A percentile compares a stretch with the other conserved stretches of the same genome.
Conservation (phyloP, 2,329 filamentous ascomycete species). For the Chlorencoelia australis region DNA sequence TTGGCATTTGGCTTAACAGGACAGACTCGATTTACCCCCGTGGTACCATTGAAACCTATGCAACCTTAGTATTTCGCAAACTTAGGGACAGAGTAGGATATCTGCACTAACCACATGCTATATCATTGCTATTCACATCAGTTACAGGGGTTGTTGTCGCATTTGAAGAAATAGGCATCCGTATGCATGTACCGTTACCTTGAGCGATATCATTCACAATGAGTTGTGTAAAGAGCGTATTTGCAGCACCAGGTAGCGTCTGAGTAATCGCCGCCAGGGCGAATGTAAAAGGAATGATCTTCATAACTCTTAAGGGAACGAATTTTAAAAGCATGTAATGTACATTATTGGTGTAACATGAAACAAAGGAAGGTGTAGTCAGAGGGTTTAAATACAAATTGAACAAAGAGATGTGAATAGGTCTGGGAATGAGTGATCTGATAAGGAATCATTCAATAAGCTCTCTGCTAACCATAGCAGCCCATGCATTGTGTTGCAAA, state of each 20-base stretch:
- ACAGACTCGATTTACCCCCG: conserved; percentile 38
- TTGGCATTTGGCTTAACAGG: conserved; percentile 19
- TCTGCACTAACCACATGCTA: conserved; percentile 65
- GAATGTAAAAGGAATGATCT: conserved; percentile 4
- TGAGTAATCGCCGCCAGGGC: conserved; percentile 11
- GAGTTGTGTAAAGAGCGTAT: conserved; percentile 55
- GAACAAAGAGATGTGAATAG: too few relatives aligned
- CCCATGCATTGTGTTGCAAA: too few relatives aligned
- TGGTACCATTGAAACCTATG: conserved; percentile 37
- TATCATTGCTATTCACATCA: conserved; percentile 46
- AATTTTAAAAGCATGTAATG: too few relatives aligned
- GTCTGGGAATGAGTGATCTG: too few relatives aligned
- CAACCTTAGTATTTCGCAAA: background rate
- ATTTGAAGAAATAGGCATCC: conserved; percentile 46
- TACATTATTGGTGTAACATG: too few relatives aligned
- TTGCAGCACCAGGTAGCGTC: conserved; percentile 33
- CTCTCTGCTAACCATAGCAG: too few relatives aligned
- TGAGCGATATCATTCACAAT: conserved; percentile 52
- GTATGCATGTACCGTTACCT: conserved; percentile 62
- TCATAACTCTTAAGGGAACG: conserved; percentile 1
- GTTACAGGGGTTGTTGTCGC: conserved; percentile 48
- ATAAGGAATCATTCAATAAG: too few relatives aligned
- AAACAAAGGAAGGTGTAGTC: too few relatives aligned
- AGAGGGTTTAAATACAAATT: too few relatives aligned
- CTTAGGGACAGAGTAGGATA: too few relatives aligned